These are phyloP conservation scores for Chaetomiaceae sp. DNA, from an alignment of 2,329 filamentous ascomycete species.

Conservation along the genomic window DNA sequence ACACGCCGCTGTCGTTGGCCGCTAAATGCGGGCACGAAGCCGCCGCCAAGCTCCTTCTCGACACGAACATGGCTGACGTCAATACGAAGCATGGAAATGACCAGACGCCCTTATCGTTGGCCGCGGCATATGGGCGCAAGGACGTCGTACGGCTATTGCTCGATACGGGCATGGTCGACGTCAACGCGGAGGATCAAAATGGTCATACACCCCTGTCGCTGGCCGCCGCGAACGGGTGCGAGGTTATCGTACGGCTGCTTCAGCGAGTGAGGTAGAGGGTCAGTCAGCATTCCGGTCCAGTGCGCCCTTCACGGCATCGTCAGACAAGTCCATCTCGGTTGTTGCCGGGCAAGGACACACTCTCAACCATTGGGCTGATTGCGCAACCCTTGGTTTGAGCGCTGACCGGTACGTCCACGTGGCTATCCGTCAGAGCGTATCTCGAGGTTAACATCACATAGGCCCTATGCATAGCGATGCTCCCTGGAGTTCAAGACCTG, in stretches of 20 bases:
- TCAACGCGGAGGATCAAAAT: background rate
- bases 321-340: too few relatives aligned
- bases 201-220: background rate
- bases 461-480: too few relatives aligned
- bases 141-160: background rate
- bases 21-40: background rate
- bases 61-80: background rate
- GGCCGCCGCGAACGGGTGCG: background rate
- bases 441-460: too few relatives aligned
- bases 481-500: too few relatives aligned
- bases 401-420: too few relatives aligned
- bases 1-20: background rate
- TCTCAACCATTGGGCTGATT: too few relatives aligned
- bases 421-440: too few relatives aligned
- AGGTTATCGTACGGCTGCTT: background rate
- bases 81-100: background rate
- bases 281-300: too few relatives aligned
- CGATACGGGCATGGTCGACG: background rate
- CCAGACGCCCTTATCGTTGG: background rate
- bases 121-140: background rate
- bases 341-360: too few relatives aligned
- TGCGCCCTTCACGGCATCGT: too few relatives aligned
- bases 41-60: constrained; percentile 1
- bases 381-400: too few relatives aligned
- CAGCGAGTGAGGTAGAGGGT: too few relatives aligned